A percentile compares a stretch with the other conserved stretches of the same genome.
phyloP scores from a whole-genome alignment of 2,329 filamentous ascomycete species.

The Diaporthe australafricana region DNA sequence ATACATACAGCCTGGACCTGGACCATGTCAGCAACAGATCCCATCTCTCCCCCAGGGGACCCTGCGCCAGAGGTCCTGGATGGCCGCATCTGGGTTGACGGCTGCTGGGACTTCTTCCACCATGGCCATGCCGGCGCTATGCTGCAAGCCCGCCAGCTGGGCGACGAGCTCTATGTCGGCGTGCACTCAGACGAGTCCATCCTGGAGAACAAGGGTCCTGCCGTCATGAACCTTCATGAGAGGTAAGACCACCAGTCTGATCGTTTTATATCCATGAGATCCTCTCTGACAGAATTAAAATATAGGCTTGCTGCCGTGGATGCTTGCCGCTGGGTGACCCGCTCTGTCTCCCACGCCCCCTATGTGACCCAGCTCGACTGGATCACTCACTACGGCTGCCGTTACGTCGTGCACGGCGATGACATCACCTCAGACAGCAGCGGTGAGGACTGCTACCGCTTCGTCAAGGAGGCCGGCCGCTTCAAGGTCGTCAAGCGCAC shows the following conservation, averaged over 20 bases:
- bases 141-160: constrained; percentile 93
- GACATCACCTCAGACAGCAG: constrained; percentile 95
- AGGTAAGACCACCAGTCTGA: constrained; percentile 63
- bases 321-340: constrained; percentile 94
- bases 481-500: constrained; percentile 98
- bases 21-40: constrained; percentile 41
- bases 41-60: constrained; percentile 54
- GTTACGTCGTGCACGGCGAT: constrained; percentile 95
- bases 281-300: background rate
- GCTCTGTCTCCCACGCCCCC: constrained; percentile 84
- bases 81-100: constrained; percentile 95
- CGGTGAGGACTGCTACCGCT: constrained; percentile 97
- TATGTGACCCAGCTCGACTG: constrained; percentile 95
- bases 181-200: constrained; percentile 97
- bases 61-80: constrained; percentile 67
- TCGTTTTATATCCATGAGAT: constrained; percentile 25
- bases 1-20: background rate
- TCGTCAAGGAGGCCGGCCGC: constrained; percentile 91
- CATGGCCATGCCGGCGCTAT: constrained; percentile 95
- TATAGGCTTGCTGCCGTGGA: constrained; percentile 89
- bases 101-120: constrained; percentile 95
- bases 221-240: constrained; percentile 94
- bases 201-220: constrained; percentile 95
- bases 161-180: constrained; percentile 88
- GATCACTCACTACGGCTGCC: constrained; percentile 95